Evolutionary conservation across 306 rosid species (phyloP), one percentile per base, ranked within the genome.

Genomic region (Lathyrus oleraceus): DNA sequence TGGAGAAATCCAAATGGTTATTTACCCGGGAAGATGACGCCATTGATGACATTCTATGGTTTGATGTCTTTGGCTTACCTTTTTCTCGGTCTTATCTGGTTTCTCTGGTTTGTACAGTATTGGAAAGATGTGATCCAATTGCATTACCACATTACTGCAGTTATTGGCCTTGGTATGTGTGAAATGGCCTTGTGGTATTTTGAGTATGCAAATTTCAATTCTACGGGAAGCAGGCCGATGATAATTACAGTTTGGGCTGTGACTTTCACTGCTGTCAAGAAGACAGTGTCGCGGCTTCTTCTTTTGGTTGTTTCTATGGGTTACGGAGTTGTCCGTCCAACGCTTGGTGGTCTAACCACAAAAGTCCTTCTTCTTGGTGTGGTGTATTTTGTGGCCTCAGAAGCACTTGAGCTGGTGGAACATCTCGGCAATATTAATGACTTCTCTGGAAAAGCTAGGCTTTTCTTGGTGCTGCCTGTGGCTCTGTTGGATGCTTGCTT

Each of bases 131-230:
- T 84, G 70, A 88, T 86, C 28, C 91, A 86, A 27, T 66, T 88
- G 81, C 95, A 88, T 77, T 88, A 84, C 78, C 91, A 86, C 78
- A 82, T 88, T 44, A 88, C 91, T 73, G 83, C 91, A 20, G 91
- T 84, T 16, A 86, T 88, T 78, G 89, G 89, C 28, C 91, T 88
- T 15, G 95, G 95, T 45, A 86, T 86, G 95, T 86, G 89, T 80
- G 95, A 88, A 76, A 88, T 88, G 95, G 89, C 91, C 47, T 75
- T 86, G n/a, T 88, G 90, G 95, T 86, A 88, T 72, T 86, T 86
- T 62, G 91, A 86, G 72, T 88, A 86, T 71, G 83, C 86, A 38
- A 88, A 88, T 78, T 86, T 88, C 82, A 86, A 86, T 80, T 73
- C 87, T 32, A 86, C 89, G 4, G 91, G 95, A 76, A 80, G 81